phyloP scores from a whole-genome alignment of 306 rosid genomes.

The Trichosanthes cucumerina region DNA sequence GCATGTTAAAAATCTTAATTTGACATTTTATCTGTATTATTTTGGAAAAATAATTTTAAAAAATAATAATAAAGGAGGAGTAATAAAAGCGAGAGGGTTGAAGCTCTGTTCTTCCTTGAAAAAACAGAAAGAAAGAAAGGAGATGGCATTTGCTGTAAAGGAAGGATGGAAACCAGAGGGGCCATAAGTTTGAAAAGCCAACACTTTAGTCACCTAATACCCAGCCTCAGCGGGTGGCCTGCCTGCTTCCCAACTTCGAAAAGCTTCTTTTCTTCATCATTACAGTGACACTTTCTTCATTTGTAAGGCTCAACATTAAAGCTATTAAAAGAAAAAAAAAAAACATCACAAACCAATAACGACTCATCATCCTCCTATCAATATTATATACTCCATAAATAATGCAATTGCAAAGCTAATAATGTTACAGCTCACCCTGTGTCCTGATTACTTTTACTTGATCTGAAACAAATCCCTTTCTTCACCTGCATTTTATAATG shows the following conservation, averaged over 20 bases:
- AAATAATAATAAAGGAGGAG: neutral
- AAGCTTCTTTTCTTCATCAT: conserved; percentile 1
- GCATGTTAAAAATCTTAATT: neutral
- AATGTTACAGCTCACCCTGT: conserved; percentile 2
- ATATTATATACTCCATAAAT: neutral
- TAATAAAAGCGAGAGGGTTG: neutral
- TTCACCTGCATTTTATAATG: neutral
- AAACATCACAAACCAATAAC: conserved; percentile 1
- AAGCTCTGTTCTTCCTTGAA: neutral
- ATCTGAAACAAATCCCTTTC: neutral
- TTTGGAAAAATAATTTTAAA: neutral
- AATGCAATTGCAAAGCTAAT: neutral
- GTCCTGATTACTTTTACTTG: neutral
- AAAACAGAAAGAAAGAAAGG: conserved; percentile 5
- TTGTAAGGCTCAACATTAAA: neutral
- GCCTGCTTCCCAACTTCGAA: conserved; percentile 9
- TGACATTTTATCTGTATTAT: neutral
- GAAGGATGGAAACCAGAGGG: neutral
- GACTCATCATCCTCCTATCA: conserved; percentile 4
- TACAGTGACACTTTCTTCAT: conserved; percentile 12
- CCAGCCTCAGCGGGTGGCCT: conserved; percentile 10
- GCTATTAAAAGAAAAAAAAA: neutral
- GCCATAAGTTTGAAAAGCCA: neutral
- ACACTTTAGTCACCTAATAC: neutral
- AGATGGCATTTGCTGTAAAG: conserved; percentile 12